These are phyloP conservation scores for Helianthus annuus DNA, from an alignment of 129 eudicot genomes.

Conservation along the genomic window HanXRQr2.0-SUNRISE NC_035441.2:173437195-173437694, in stretches of 20 bases:
- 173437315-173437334: constrained; percentile 63
- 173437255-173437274: constrained; percentile 90
- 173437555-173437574: constrained; percentile 78
- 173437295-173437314: constrained; percentile 76
- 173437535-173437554: constrained; percentile 90
- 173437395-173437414: constrained; percentile 90
- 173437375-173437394: constrained; percentile 96
- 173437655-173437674: constrained; percentile 42
- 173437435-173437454: constrained; percentile 78
- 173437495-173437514: constrained; percentile 85
- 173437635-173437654: constrained; percentile 69
- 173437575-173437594: constrained; percentile 81
- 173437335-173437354: constrained; percentile 80
- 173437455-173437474: constrained; percentile 82
- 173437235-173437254: constrained; percentile 79
- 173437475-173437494: constrained; percentile 96
- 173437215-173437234: constrained; percentile 91
- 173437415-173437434: constrained; percentile 77
- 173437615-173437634: constrained; percentile 58
- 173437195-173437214: constrained; percentile 93
- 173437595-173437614: constrained; percentile 88
- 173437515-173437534: constrained; percentile 81
- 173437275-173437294: constrained; percentile 72
- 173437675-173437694: constrained; percentile 57
- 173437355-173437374: constrained; percentile 81